Evolutionary conservation across 176 grass and related monocot genomes (phyloP).

Genomic region (Lolium rigidum): DNA sequence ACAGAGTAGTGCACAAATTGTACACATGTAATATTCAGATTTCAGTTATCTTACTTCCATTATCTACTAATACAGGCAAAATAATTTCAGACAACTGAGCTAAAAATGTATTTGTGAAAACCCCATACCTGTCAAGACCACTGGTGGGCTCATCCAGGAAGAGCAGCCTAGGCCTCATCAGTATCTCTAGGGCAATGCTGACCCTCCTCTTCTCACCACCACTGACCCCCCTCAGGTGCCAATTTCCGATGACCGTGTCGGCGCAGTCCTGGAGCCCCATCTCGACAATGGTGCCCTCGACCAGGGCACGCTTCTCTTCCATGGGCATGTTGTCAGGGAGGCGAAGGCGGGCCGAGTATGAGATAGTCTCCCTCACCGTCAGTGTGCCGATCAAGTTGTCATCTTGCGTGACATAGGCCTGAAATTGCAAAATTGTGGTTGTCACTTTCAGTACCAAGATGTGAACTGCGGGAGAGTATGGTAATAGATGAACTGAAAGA

Average conservation of each 20-base stretch:
- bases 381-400: slow-evolving; percentile 94
- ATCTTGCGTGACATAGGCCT: slow-evolving; percentile 97
- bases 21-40: not conserved
- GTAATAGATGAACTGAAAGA: not conserved
- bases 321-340: slow-evolving; percentile 86
- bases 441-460: not conserved
- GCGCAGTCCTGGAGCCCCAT: slow-evolving; percentile 99
- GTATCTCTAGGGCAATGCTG: slow-evolving; percentile 96
- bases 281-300: slow-evolving; percentile 91
- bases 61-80: not conserved
- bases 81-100: not conserved
- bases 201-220: slow-evolving; percentile 97
- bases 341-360: slow-evolving; percentile 82
- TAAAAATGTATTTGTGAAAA: not conserved
- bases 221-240: slow-evolving; percentile 90
- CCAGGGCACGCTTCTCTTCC: slow-evolving; percentile 86
- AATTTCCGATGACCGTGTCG: slow-evolving; percentile 88
- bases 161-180: slow-evolving; percentile 91
- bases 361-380: slow-evolving; percentile 92
- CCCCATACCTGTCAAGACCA: slow-evolving; percentile 82
- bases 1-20: not conserved
- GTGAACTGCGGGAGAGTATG: not conserved
- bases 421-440: not conserved
- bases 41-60: not conserved
- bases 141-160: slow-evolving; percentile 97